Percentiles rank a stretch among this genome's conserved stretches.
These are phyloP conservation scores for Jackrogersella minutella DNA, from an alignment of 495 filamentous ascomycete species.

Conservation along the genomic window DNA sequence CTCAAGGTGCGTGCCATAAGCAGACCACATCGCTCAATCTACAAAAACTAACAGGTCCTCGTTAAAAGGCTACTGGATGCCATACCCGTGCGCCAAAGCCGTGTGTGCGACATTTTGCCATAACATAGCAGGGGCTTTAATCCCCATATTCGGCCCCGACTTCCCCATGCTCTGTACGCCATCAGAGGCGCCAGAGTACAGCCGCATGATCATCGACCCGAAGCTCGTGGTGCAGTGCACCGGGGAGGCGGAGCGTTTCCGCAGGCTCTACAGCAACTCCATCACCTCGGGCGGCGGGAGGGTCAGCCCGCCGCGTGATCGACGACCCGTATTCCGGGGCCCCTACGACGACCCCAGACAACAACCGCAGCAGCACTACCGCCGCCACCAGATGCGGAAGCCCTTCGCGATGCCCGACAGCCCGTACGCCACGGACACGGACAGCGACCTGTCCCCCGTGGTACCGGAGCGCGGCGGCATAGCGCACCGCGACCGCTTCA, in stretches of 20 bases:
- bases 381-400: constrained; percentile 35
- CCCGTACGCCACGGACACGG: constrained; percentile 48
- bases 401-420: constrained; percentile 34
- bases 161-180: constrained; percentile 78
- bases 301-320: constrained; percentile 31
- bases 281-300: constrained; percentile 7
- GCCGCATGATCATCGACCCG: constrained; percentile 72
- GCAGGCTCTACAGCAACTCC: constrained; percentile 43
- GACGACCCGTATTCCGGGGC: constrained; percentile 17
- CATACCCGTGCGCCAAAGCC: constrained; percentile 81
- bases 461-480: constrained; percentile 30
- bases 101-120: constrained; percentile 89
- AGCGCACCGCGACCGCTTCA: constrained; percentile 39
- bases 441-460: constrained; percentile 48
- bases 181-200: constrained; percentile 63
- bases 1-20: constrained; percentile 72
- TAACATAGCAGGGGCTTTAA: constrained; percentile 81
- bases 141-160: constrained; percentile 83
- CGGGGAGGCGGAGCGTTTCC: constrained; percentile 60
- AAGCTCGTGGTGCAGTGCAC: constrained; percentile 65
- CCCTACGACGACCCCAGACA: constrained; percentile 35
- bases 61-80: constrained; percentile 91
- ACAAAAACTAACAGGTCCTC: constrained; percentile 13
- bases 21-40: neutral
- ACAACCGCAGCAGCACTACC: constrained; percentile 36